Evolutionary conservation across 2,329 filamentous ascomycete genomes (phyloP), one percentile per base, ranked within the genome.

Genomic region (Apiospora saccharicola): DNA sequence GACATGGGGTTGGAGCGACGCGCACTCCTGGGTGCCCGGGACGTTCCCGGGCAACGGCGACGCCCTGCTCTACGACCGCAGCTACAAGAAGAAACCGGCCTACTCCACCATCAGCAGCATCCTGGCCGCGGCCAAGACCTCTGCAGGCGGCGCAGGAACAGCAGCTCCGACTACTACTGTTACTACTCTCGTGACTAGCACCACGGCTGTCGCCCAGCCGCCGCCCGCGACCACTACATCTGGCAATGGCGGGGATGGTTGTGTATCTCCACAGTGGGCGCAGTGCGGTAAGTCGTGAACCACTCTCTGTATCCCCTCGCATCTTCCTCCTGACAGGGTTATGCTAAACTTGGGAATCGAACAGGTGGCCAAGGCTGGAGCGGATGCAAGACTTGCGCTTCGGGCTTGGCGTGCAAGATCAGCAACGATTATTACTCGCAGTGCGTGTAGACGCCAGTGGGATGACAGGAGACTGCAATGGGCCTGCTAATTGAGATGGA

Each of bases 81-180:
- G 84, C 75, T 82, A 83, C 67, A 79, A 77, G 53, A 81, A 80
- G 73, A 84, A 87, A 73, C 84, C 85, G 0, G 85, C 85, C 3
- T 86, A 84, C 47, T 74, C 80, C 68, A 78, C 77, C 37, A 78
- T 81, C 47, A 74, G 81, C 70, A 79, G 77, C 37, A 79, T 81
- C n/a, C 79, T 84, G 16, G 81, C 81, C 24, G 82, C 80, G 0
- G 76, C 80, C 19, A 76, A 75, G 22, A 78, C 75, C 26, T 72
- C 73, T 0, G 68, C 70, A 3, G 68, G 57, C 10, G 47, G 24
- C 53, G 24, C 67, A 7, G 34, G 57, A 1, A 57, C 51, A 19
- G 53, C 30, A 10, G 26, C 30, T 22, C 43, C 70, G 3, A 68
- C 71, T 12, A 71, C 72, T 14, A 71, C 72, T 1, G 70, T 70